Base-by-base conservation (phyloP, 2,329 filamentous ascomycete species). In the Beauveria australis region DNA sequence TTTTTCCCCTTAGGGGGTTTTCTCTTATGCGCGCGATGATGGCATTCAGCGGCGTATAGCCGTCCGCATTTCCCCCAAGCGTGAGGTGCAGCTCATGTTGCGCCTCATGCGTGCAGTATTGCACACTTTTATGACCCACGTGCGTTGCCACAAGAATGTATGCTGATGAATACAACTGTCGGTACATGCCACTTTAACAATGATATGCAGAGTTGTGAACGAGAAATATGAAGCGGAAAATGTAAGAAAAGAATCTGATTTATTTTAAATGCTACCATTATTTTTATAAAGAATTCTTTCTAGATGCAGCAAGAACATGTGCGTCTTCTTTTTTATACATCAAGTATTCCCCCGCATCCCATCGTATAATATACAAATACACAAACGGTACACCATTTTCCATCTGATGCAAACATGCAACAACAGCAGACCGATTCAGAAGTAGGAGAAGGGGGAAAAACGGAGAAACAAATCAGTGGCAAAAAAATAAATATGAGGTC, bases 331-430 rank as follows among this genome's bases (percentile, higher is more conserved):
- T 52, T 33, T 14, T 52, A 14, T 37, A 37, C 28, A 22, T 37
- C n/a, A 26, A 18, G 26, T 28, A 40, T 6, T 40, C 24, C 47
- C 47, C 26, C 33, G 33, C 14, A 48, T 48, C 22, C 3, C 33
- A 37, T 37, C 28, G 33, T 37, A 14, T 12, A 49, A 43, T 58
- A 51, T 58, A 58, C 33, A 58, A 58, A 43, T 58, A 58, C 46
- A 58, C 46, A 40, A 41, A 47, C 37, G 53, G 12, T 16, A 30
- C 9, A 16, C 22, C 16, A 9, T 10, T 18, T 18, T 16, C 24
- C 26, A n/a, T 33, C 47, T 12, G 2, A 37, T 53, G 41, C 48
- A 52, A 24, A 54, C 43, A 58, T 53, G 37, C 14, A 53, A 43
- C 14, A 56, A 37, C 48, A 46, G 58, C 37, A 30, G 37, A 40